Evolutionary conservation across 768 basidiomycete genomes (phyloP), one percentile per base, ranked within the genome.

Genomic region (Boletus tylopilopsis): DNA sequence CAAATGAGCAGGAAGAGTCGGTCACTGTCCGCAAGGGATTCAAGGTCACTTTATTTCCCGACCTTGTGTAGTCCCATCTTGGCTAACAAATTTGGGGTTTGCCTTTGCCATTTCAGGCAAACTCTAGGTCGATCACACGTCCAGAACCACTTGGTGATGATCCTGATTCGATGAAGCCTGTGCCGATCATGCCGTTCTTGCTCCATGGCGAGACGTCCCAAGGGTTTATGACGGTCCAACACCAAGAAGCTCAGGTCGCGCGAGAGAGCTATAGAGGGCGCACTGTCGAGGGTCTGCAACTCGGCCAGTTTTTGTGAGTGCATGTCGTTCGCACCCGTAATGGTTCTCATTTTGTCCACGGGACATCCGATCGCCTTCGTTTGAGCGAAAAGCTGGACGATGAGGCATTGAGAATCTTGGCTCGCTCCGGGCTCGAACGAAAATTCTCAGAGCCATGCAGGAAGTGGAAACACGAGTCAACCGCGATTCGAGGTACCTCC

Each of bases 1-100:
- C 74, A 5, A 73, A 72, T 16, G 78, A 81, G 40, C 76, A 80
- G 51, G 78, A 79, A 45, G 81, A 81, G 56, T 67, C 69, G 5
- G 77, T 79, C 2, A 59, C 62, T 1, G 58, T 66, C 9, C 68
- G 69, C 16, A 63, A 67, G 5, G 79, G 80, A 0, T 81, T 81
- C 56, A 65, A 61, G 55, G 81, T 80, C 13, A 56, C 10, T 64
- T 15, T 4, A 29, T 29, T 5, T 11, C 0, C 11, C n/a, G n/a
- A n/a, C n/a, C n/a, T n/a, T n/a, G n/a, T n/a, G 29, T 29, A 29
- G 0, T 16, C 23, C 12, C 37, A 9, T 7, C 15, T n/a, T n/a
- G n/a, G 1, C 2, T 16, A 36, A 56, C 27, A 18, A 32, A 5
- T 5, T 16, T 35, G 33, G 5, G 27, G 16, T 29, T 3, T 27